Base-by-base conservation (phyloP, 169 alveolate species). In the Cryptosporidium sp. region DNA sequence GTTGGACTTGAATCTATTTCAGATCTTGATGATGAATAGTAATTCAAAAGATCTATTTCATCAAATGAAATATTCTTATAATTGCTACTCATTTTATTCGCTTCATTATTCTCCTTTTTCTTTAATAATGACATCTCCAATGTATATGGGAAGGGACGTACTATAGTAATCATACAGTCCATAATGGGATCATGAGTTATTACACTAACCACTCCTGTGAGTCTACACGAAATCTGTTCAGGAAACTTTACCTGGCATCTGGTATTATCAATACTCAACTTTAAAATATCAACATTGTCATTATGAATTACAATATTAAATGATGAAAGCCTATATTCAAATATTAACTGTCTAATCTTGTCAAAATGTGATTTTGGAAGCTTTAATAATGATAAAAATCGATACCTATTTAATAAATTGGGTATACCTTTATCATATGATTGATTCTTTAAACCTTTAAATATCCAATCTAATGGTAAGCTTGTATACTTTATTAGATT, bases 181-280 rank as follows among this genome's bases (percentile, higher is more conserved):
- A 80, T 80, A 1, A 80, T 48, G 0, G 89, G 89, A 80, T 80
- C 89, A 65, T 80, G 89, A 39, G 89, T 80, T 59, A 80, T 80
- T 33, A 65, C 75, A n/a, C 89, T 43, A n/a, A 80, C 70, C 14
- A 35, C 59, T 21, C 89, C 75, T 29, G 51, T 21, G 8, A 80
- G 58, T 48, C n/a, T 80, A 26, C 89, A 80, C 3, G 69, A 59
- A 21, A 80, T 23, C 29, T 21, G 12, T 16, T 59, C 70, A 7
- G 89, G 89, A 26, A 62, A 80, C 31, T 65, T 39, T 14, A 50
- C 2, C 18, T 37, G 50, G 18, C 89, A 59, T 18, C 35, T n/a
- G 5, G 89, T 62, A 18, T 59, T 65, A n/a, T 80, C 80, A 23
- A 80, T 65, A 18, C 45, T 62, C 26, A 80, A 29, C 35, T 37